Evolutionary conservation across 352 stramenopile genomes (phyloP).

Genomic region (Globisporangium middletonii): DNA sequence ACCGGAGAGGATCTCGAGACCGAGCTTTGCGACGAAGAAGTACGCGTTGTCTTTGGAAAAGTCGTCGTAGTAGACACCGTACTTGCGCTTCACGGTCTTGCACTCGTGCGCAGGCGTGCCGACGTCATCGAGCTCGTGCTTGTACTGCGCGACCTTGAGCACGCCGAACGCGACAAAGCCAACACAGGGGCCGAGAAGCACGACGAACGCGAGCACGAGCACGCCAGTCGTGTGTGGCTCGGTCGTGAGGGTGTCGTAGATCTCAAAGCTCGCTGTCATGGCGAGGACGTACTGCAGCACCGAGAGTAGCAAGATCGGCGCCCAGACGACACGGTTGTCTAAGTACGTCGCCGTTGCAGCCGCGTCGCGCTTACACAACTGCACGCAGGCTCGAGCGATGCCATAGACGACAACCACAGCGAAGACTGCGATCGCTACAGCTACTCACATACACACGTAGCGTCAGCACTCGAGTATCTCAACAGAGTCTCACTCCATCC

Average conservation of each 20-base stretch:
- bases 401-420: slow-evolving; percentile 27
- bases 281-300: slow-evolving; percentile 39
- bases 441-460: neutral
- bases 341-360: slow-evolving; percentile 16
- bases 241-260: slow-evolving; percentile 22
- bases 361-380: slow-evolving; percentile 15
- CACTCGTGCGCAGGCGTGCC: slow-evolving; percentile 29
- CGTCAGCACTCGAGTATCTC: neutral
- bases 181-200: slow-evolving; percentile 22
- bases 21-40: slow-evolving; percentile 44
- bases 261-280: slow-evolving; percentile 45
- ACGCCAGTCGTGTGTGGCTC: slow-evolving; percentile 10
- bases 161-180: slow-evolving; percentile 34
- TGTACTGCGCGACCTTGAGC: slow-evolving; percentile 31
- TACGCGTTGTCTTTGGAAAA: slow-evolving; percentile 40
- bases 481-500: neutral
- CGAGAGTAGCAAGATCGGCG: slow-evolving; percentile 30
- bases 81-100: slow-evolving; percentile 36
- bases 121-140: slow-evolving; percentile 31
- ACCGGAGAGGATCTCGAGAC: slow-evolving; percentile 34
- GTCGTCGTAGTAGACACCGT: slow-evolving; percentile 46
- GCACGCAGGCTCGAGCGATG: slow-evolving; percentile 20
- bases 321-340: slow-evolving; percentile 36
- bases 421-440: slow-evolving; percentile 18
- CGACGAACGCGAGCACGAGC: slow-evolving; percentile 24